A percentile compares a stretch with the other conserved stretches of the same genome.
phyloP scores from a whole-genome alignment of 441 rosid species.

The Populus hybrid region DNA sequence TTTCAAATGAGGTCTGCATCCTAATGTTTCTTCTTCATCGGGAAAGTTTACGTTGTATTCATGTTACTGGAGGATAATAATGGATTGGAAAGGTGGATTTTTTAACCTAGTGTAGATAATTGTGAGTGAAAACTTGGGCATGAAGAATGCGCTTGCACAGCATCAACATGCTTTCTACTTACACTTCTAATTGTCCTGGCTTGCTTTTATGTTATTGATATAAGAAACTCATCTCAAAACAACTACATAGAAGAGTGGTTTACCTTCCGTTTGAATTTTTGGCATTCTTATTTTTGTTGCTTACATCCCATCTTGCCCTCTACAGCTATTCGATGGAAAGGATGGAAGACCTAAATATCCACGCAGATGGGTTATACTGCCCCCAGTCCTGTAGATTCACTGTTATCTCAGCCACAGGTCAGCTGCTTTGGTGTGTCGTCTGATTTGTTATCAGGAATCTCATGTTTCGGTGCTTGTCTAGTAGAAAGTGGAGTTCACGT shows the following conservation, averaged over 20 bases:
- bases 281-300: background rate
- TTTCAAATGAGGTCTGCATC: background rate
- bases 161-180: background rate
- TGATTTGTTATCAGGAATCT: background rate
- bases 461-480: background rate
- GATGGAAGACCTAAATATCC: slow-evolving; percentile 87
- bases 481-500: slow-evolving; percentile 2
- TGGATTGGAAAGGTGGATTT: background rate
- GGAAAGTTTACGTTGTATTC: background rate
- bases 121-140: background rate
- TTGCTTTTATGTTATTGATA: background rate
- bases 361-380: slow-evolving; percentile 78
- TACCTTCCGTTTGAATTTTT: background rate
- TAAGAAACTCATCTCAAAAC: background rate
- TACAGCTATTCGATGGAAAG: slow-evolving; percentile 84
- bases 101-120: background rate
- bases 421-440: background rate
- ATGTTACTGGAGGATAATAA: background rate
- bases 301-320: slow-evolving; percentile 3
- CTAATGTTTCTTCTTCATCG: background rate
- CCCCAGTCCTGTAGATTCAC: slow-evolving; percentile 64
- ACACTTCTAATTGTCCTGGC: background rate
- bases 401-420: background rate
- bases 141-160: background rate
- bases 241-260: background rate